These are phyloP conservation scores for Macrophomina tecta DNA, from an alignment of 2,329 filamentous ascomycete species.

Conservation along the genomic window DNA sequence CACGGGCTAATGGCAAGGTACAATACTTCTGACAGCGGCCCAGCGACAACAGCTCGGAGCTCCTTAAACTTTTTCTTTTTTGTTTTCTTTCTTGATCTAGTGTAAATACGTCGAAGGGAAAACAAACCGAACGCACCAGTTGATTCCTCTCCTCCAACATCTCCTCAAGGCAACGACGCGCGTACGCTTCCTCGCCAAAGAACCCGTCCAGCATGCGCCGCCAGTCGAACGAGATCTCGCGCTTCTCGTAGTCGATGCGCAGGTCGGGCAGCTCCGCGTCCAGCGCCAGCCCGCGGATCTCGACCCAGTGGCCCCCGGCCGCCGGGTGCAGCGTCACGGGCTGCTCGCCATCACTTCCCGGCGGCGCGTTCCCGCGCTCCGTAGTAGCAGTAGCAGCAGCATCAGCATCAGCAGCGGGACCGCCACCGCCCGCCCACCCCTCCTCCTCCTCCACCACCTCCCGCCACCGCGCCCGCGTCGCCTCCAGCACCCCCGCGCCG, in stretches of 20 bases:
- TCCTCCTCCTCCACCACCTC: background rate
- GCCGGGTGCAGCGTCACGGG: background rate
- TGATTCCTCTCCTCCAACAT: too few relatives aligned
- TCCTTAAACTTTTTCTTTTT: too few relatives aligned
- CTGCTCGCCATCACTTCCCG: too few relatives aligned
- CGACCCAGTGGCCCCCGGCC: conserved; percentile 4
- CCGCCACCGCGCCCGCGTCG: conserved; percentile 4
- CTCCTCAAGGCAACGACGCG: background rate
- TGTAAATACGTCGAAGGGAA: too few relatives aligned
- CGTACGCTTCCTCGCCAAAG: conserved; percentile 38
- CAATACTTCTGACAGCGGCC: too few relatives aligned
- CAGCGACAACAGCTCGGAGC: too few relatives aligned
- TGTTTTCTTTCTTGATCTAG: too few relatives aligned
- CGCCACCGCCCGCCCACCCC: background rate
- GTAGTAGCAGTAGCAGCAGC: background rate
- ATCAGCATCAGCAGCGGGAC: too few relatives aligned
- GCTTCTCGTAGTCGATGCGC: conserved; percentile 31
- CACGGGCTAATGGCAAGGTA: too few relatives aligned
- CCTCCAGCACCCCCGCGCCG: conserved; percentile 6
- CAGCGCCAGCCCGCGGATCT: conserved; percentile 10
- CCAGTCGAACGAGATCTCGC: conserved; percentile 39
- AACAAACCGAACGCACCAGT: too few relatives aligned
- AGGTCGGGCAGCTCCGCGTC: conserved; percentile 40
- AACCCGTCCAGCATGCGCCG: conserved; percentile 38
- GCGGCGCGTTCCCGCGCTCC: background rate